phyloP scores from a whole-genome alignment of 2,329 filamentous ascomycete species.

The Pseudovirgaria hyperparasitica region DNA sequence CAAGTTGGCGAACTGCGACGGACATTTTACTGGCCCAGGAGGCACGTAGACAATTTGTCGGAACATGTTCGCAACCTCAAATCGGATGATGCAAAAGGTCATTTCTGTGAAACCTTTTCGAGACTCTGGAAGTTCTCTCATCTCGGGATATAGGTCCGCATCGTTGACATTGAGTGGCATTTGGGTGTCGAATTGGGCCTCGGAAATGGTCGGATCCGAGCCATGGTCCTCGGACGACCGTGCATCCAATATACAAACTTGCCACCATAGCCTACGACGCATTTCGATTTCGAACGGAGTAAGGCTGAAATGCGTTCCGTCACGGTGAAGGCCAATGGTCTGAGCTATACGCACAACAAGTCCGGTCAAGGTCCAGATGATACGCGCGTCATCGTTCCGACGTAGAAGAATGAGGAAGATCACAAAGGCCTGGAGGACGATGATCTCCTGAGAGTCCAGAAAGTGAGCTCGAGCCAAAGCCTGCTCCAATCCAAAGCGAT shows the following conservation, averaged over 20 bases:
- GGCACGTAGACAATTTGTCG: slow-evolving; percentile 33
- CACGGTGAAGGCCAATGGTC: slow-evolving; percentile 47
- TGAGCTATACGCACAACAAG: slow-evolving; percentile 46
- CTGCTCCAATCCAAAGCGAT: slow-evolving; percentile 52
- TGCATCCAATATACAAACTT: slow-evolving; percentile 45
- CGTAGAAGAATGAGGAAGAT: slow-evolving; percentile 47
- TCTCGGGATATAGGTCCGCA: slow-evolving; percentile 35
- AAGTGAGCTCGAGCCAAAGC: slow-evolving; percentile 50
- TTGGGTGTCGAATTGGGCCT: slow-evolving; percentile 47
- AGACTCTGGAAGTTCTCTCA: slow-evolving; percentile 35
- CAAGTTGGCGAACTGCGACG: slow-evolving; percentile 29
- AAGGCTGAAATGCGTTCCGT: slow-evolving; percentile 42
- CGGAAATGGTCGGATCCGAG: slow-evolving; percentile 45
- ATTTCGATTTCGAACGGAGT: slow-evolving; percentile 49
- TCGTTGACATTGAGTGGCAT: slow-evolving; percentile 47
- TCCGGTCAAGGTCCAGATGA: slow-evolving; percentile 47
- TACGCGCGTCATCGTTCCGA: slow-evolving; percentile 35
- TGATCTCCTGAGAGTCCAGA: slow-evolving; percentile 47
- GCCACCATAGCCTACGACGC: slow-evolving; percentile 48
- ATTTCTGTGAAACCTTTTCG: slow-evolving; percentile 44
- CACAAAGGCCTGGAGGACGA: slow-evolving; percentile 49
- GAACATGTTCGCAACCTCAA: slow-evolving; percentile 37
- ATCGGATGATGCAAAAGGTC: slow-evolving; percentile 42
- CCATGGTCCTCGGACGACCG: slow-evolving; percentile 51
- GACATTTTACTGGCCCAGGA: slow-evolving; percentile 28